phyloP scores from a whole-genome alignment of 2,329 filamentous ascomycete species.

The Monilinia fructicola region DNA sequence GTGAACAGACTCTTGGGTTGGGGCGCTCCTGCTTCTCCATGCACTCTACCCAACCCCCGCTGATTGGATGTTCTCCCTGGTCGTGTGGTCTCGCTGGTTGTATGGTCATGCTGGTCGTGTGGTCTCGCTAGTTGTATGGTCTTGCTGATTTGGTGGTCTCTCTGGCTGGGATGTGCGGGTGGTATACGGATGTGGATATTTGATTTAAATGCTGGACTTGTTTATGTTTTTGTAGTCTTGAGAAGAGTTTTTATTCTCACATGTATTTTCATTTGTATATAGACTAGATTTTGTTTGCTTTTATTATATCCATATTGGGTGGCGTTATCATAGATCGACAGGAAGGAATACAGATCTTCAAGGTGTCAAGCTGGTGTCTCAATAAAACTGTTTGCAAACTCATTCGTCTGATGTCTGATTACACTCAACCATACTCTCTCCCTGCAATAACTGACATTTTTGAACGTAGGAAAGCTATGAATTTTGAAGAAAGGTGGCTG shows the following conservation, averaged over 20 bases:
- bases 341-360: not conserved
- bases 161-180: not conserved
- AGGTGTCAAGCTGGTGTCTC: fast-evolving
- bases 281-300: not conserved
- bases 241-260: not conserved
- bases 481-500: not conserved
- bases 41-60: not conserved
- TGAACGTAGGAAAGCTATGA: not conserved
- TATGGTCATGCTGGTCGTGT: no score
- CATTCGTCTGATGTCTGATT: not conserved
- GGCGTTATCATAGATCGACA: not conserved
- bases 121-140: no score
- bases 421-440: not conserved
- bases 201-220: not conserved
- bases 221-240: not conserved
- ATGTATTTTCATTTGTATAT: not conserved
- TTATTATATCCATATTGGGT: not conserved
- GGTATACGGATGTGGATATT: not conserved
- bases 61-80: not conserved
- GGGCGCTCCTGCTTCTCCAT: not conserved
- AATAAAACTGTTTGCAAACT: not conserved
- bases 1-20: slow-evolving; percentile 32
- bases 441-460: not conserved
- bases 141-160: not conserved
- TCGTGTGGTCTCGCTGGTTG: not conserved